A percentile compares a stretch with the other conserved stretches of the same genome.
These are phyloP conservation scores for Agroathelia rolfsii DNA, from an alignment of 1,284 basidiomycete species.

Conservation along the genomic window DNA sequence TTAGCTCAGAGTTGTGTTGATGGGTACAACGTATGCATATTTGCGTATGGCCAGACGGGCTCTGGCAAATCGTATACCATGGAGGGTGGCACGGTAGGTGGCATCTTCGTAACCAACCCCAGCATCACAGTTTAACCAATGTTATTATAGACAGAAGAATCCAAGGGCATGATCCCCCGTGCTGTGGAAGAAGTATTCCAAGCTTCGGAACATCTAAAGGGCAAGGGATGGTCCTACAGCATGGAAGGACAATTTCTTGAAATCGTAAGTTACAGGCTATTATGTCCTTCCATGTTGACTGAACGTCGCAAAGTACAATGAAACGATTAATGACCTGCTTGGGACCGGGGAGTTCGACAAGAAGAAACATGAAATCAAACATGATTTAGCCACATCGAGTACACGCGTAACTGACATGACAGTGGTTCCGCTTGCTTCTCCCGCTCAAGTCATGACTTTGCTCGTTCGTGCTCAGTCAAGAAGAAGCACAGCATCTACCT, in stretches of 20 bases:
- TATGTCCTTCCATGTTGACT: constrained; percentile 6
- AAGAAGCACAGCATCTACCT: constrained; percentile 86
- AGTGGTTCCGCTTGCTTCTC: constrained; percentile 65
- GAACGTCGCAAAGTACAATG: constrained; percentile 85
- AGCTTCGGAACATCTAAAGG: constrained; percentile 64
- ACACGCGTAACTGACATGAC: constrained; percentile 82
- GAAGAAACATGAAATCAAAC: constrained; percentile 94
- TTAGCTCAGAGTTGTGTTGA: constrained; percentile 88
- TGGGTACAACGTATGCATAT: constrained; percentile 63
- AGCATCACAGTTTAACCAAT: too few species aligned
- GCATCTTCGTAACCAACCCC: constrained; percentile 4
- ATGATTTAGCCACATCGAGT: constrained; percentile 57
- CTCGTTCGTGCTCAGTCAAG: constrained; percentile 76
- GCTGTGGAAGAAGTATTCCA: constrained; percentile 88
- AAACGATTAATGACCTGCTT: constrained; percentile 91
- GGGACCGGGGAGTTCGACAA: constrained; percentile 78
- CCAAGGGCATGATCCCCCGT: constrained; percentile 85
- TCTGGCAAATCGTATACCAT: constrained; percentile 25
- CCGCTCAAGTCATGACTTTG: constrained; percentile 72
- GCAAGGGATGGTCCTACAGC: constrained; percentile 83
- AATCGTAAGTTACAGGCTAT: constrained; percentile 49
- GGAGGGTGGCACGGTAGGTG: constrained; percentile 50
- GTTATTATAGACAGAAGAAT: constrained; percentile 53
- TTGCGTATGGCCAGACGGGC: constrained; percentile 25
- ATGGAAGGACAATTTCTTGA: constrained; percentile 95